Conservation (phyloP, 1,284 basidiomycete species). For the Rhizopogon parksii region DNA sequence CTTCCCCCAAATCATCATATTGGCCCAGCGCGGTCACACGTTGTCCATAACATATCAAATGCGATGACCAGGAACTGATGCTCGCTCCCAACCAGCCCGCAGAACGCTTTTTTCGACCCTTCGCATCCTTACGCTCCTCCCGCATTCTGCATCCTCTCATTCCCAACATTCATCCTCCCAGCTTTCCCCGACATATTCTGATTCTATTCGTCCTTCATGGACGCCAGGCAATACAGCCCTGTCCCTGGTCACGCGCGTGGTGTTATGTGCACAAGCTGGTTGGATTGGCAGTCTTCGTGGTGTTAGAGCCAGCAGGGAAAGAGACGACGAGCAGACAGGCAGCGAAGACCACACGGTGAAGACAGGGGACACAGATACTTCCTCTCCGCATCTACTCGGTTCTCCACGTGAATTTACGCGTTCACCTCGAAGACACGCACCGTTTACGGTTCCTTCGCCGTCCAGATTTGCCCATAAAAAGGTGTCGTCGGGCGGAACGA, state of each 20-base stretch:
- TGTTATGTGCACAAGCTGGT: constrained; percentile 1
- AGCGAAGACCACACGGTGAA: not conserved
- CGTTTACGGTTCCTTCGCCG: not conserved
- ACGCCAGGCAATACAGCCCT: not conserved
- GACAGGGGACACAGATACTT: not conserved
- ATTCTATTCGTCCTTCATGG: not conserved
- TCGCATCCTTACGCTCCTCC: not conserved
- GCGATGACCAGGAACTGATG: not conserved
- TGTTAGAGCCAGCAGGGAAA: constrained; percentile 13
- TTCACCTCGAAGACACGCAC: not conserved
- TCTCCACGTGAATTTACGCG: not conserved
- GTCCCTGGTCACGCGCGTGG: not conserved
- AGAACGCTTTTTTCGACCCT: not conserved
- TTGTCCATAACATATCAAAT: not conserved
- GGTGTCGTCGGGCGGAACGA: not conserved
- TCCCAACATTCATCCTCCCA: not conserved
- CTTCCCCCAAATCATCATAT: not conserved
- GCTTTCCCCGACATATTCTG: not conserved
- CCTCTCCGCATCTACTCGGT: not conserved
- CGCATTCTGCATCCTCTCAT: not conserved
- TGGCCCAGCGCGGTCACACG: not conserved
- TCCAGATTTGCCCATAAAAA: not conserved
- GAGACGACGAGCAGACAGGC: constrained; percentile 10
- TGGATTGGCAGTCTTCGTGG: not conserved
- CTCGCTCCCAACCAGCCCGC: not conserved